A percentile compares a stretch with the other conserved stretches of the same genome.
Conservation (phyloP, 2,329 filamentous ascomycete genomes). For the Fusarium staphyleae region DNA sequence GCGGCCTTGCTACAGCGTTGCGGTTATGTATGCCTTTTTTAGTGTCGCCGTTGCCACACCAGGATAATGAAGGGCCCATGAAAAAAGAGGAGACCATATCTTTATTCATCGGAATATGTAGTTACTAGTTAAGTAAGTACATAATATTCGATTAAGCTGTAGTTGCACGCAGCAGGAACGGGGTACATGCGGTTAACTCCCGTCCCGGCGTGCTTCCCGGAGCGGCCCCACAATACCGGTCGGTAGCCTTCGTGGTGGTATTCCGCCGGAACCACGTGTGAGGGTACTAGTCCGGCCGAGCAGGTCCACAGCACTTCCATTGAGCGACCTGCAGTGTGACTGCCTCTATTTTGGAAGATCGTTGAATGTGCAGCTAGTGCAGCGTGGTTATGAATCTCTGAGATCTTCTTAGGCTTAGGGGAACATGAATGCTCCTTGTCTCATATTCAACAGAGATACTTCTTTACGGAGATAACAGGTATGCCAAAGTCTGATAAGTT, state of each 20-base stretch:
- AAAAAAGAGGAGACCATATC: conserved; percentile 1
- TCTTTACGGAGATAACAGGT: not conserved
- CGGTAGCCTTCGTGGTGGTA: conserved; percentile 4
- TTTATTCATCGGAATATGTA: not conserved
- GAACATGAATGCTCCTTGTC: too few species aligned
- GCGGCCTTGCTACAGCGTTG: not conserved
- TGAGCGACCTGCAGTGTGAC: too few species aligned
- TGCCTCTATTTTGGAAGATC: too few species aligned
- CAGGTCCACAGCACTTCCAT: too few species aligned
- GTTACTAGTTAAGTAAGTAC: too few species aligned
- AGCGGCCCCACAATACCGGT: conserved; percentile 28
- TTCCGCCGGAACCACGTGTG: conserved; percentile 1
- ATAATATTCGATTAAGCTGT: too few species aligned
- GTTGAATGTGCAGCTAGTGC: too few species aligned
- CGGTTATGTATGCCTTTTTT: not conserved
- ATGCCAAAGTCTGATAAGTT: conserved; percentile 4
- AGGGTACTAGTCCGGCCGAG: not conserved
- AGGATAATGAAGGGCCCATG: conserved; percentile 9
- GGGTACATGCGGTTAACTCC: not conserved
- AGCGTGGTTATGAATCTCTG: too few species aligned
- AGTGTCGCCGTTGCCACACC: conserved; percentile 5
- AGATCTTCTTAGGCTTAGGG: too few species aligned
- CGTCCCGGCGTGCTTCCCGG: conserved; percentile 14
- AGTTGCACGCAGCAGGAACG: not conserved
- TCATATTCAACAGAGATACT: too few species aligned